Evolutionary conservation across 108 stramenopile species (phyloP), one percentile per base, ranked within the genome.

Genomic region (Skeletonema potamos): DNA sequence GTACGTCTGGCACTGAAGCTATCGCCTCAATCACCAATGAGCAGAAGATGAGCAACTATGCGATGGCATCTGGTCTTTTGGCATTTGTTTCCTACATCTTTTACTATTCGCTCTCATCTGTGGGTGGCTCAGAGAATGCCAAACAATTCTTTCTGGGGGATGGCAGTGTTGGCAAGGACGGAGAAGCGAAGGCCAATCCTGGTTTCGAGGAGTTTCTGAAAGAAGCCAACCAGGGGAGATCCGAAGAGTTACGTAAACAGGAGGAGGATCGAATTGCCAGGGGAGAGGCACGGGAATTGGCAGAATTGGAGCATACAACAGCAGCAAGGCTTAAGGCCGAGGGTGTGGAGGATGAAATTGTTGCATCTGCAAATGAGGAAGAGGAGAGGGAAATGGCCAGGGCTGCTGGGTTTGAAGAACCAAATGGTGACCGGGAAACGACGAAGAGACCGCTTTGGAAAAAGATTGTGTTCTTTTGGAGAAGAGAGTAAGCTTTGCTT

Each of bases 381-480:
- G 64, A 70, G 58, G 76, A 77, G 64, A 56, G 64, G 30, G 76
- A 58, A 68, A 77, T 77, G 68, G 64, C 64, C 3, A 65, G 64
- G 58, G 56, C 60, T 29, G 77, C 82, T 22, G 65, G 65, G 12
- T 68, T 64, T 55, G 82, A 69, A 32, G 76, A 82, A 22, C n/a
- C n/a, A n/a, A 36, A 30, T 0, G 33, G 22, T 15, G 64, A 43
- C 4, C 22, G 34, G 33, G 37, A 55, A 27, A 43, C 3, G 20
- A 30, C 29, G 27, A 63, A 46, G 28, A 68, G 78, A 59, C 76
- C 82, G 2, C 57, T 83, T 0, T 75, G 76, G 74, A 83, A 74
- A 56, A 41, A 48, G 28, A 41, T 83, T 59, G 74, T 83, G 9
- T 83, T 83, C 68, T 83, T 83, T 64, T 83, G 82, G 82, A 83